Percentiles rank a stretch among this genome's conserved stretches.
Conservation (phyloP, 225 moss, liverwort and hornwort genomes). For the Climacium dendroides region DNA sequence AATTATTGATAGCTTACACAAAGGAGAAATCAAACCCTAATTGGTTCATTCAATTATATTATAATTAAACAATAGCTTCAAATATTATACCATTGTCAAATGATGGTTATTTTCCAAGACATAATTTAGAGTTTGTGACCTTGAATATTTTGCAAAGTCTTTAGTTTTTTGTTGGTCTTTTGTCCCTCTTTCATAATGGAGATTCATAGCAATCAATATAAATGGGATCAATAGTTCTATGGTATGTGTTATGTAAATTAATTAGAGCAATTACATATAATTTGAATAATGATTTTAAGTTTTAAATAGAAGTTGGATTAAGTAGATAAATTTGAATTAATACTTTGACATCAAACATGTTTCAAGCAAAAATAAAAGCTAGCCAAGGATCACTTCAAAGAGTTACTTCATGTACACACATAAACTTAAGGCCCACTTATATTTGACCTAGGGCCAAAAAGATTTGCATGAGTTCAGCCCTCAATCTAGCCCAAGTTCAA, state of each 20-base stretch:
- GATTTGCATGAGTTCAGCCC: too few species aligned
- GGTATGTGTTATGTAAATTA: neutral
- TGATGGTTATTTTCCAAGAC: neutral
- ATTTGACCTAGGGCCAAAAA: too few species aligned
- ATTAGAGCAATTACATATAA: neutral
- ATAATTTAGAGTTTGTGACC: neutral
- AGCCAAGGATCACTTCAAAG: neutral
- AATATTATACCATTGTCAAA: neutral
- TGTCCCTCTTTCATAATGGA: rapidly evolving
- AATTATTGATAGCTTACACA: neutral
- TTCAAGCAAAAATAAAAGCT: neutral
- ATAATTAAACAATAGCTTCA: neutral
- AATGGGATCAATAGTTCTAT: neutral
- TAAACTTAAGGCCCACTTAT: neutral
- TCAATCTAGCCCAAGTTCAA: too few species aligned
- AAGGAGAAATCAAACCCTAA: rapidly evolving
- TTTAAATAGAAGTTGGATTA: rapidly evolving
- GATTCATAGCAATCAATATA: neutral
- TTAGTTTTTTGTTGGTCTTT: neutral
- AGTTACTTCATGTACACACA: neutral
- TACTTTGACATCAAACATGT: neutral
- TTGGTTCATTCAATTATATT: neutral
- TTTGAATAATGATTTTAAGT: neutral
- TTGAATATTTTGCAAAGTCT: neutral
- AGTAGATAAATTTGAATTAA: neutral